Conservation (phyloP, 1,139 yeast genomes). For the Suhomyces bolitotheri region DNA sequence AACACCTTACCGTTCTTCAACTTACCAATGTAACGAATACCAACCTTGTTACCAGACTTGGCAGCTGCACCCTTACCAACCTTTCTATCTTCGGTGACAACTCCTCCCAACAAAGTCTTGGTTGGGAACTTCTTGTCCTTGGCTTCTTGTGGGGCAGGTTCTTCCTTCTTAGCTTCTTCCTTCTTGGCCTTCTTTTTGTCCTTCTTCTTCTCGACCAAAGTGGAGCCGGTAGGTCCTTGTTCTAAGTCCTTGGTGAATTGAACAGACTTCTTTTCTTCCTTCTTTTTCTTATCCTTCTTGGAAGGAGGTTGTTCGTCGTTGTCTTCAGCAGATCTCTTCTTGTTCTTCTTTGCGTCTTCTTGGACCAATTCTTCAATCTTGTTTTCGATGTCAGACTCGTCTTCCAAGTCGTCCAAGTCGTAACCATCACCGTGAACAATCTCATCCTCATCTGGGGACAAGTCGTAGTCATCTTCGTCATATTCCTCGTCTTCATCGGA, state of each 20-base stretch:
- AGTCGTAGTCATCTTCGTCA: conserved; percentile 72
- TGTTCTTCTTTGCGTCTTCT: conserved; percentile 37
- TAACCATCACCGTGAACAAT: conserved; percentile 44
- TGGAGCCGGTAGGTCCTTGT: conserved; percentile 81
- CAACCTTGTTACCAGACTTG: conserved; percentile 86
- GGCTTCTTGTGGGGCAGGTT: conserved; percentile 18
- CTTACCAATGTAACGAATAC: conserved; percentile 97
- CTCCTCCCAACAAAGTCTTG: conserved; percentile 89
- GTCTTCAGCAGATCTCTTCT: conserved; percentile 31
- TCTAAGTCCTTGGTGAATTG: conserved; percentile 88
- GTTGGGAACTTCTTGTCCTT: conserved; percentile 51
- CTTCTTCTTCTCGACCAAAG: conserved; percentile 34
- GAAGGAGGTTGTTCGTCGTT: conserved; percentile 30
- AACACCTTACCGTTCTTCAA: conserved; percentile 93
- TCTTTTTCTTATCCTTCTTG: conserved; percentile 46
- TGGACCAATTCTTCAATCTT: conserved; percentile 63
- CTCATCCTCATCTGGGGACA: conserved; percentile 93
- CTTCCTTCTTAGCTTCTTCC: conserved; percentile 20
- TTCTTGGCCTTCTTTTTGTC: conserved; percentile 21
- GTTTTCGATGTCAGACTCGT: conserved; percentile 54
- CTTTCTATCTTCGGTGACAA: conserved; percentile 88
- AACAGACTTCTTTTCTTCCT: conserved; percentile 64
- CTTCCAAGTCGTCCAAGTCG: conserved; percentile 65
- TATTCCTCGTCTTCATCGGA: conserved; percentile 55
- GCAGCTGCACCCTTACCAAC: conserved; percentile 86